Percentiles rank a stretch among this genome's conserved stretches.
These are phyloP conservation scores for Quercus phellos DNA, from an alignment of 331 rosid species.

Conservation along the genomic window DNA sequence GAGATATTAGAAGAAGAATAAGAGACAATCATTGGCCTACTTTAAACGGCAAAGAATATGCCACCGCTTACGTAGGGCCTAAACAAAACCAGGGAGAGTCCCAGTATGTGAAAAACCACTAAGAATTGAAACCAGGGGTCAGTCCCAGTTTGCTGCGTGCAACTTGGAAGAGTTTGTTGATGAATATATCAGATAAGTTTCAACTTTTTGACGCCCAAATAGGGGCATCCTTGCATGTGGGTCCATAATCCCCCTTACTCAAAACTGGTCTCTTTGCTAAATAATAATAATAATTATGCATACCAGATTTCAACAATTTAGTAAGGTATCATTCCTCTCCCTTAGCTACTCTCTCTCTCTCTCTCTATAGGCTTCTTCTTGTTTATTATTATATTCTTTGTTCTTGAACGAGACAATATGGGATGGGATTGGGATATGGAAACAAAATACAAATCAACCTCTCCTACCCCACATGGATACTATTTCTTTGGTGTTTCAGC, in stretches of 20 bases:
- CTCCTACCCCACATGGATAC: conserved; percentile 22
- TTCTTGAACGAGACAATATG: conserved; percentile 12
- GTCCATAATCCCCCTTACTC: conserved; percentile 14
- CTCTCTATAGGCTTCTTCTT: neutral
- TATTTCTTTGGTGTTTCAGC: conserved; percentile 14
- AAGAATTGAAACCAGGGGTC: conserved; percentile 23
- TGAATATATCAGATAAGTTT: conserved; percentile 26
- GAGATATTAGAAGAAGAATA: too few relatives aligned
- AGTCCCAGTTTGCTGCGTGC: conserved; percentile 17
- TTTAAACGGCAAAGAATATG: too few relatives aligned
- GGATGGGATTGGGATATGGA: conserved; percentile 14
- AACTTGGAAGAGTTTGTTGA: conserved; percentile 5
- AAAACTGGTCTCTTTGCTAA: neutral
- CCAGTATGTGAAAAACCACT: conserved; percentile 26
- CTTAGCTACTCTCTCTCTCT: too few relatives aligned
- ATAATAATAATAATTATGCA: neutral
- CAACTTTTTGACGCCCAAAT: neutral
- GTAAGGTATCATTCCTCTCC: conserved; percentile 7
- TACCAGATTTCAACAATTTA: conserved; percentile 16
- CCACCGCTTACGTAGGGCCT: conserved; percentile 15
- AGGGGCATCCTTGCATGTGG: conserved; percentile 7
- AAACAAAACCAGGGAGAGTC: conserved; percentile 27
- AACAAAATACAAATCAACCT: neutral
- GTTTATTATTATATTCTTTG: neutral
- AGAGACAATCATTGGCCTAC: too few relatives aligned